Evolutionary conservation across 345 rosid species (phyloP), one percentile per base, ranked within the genome.

Genomic region (Euclidium syriacum): DNA sequence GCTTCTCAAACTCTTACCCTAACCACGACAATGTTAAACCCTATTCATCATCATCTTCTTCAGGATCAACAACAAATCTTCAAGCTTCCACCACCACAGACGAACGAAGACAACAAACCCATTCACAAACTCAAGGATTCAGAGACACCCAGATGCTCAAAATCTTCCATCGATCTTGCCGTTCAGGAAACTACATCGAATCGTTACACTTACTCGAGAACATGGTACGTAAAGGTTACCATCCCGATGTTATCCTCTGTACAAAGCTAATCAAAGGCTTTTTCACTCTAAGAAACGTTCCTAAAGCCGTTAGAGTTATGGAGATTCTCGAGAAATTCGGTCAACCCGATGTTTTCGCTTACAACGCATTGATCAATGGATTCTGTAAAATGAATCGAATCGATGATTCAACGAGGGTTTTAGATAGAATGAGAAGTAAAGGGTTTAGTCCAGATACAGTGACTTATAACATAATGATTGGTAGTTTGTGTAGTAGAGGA

Each of bases 211-310:
- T 83, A 58, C 91, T 88, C 36, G 98, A 86, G 73, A 73, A 67
- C 27, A 78, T 88, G 81, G 83, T 83, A 4, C 74, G 62, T 18
- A 83, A 80, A 53, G 88, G 84, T 10, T 79, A 78, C 64, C 80
- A 62, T 16, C 96, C 91, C 8, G 95, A 88, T 59, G 87, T 83
- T 30, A 66, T 88, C 18, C 58, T 75, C 38, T 91, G 96, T 60
- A 91, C 96, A 5, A 84, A 81, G 84, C 90, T 91, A 67, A 80
- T 88, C 8, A 83, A 84, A 72, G 90, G 91, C 7, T 80, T 91
- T 11, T 81, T 84, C 67, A 78, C 63, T 23, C 73, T 74, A 0
- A 78, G 77, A 62, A 81, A 86, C 46, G 43, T 79, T 6, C 79
- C 81, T 0, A 88, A 88, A 68, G 91, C 90, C 2, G 61, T 64